Evolutionary conservation across 768 basidiomycete genomes (phyloP).

Genomic region (Leucosporidium scottii): DNA sequence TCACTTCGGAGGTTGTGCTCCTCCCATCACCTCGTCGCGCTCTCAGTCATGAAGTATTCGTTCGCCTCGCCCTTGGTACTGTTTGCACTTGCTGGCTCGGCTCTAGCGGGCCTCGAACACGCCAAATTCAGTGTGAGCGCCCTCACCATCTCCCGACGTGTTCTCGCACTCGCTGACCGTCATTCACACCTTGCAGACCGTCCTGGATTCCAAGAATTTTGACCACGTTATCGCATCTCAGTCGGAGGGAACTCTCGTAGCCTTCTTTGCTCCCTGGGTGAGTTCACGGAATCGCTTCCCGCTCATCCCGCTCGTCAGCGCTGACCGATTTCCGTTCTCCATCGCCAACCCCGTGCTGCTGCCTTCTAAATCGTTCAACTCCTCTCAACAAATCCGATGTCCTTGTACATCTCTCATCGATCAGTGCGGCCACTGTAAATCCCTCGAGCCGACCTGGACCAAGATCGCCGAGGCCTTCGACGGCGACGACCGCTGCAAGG

Average conservation of each 20-base stretch:
- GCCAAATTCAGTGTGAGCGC: constrained; percentile 25
- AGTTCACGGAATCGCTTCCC: too few relatives aligned
- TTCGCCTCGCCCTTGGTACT: too few relatives aligned
- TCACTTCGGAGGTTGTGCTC: background rate
- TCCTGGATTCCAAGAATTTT: constrained; percentile 64
- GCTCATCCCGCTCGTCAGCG: too few relatives aligned
- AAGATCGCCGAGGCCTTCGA: constrained; percentile 58
- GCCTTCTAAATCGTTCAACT: background rate
- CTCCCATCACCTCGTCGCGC: too few relatives aligned
- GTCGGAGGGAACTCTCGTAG: constrained; percentile 53
- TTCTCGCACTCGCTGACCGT: background rate
- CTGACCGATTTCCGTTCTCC: too few relatives aligned
- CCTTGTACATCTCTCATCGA: constrained; percentile 7
- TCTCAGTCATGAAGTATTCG: too few relatives aligned
- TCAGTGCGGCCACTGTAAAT: constrained; percentile 93
- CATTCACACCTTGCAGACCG: constrained; percentile 12
- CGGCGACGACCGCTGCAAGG: constrained; percentile 67
- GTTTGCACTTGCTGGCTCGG: too few relatives aligned
- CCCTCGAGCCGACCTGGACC: constrained; percentile 36
- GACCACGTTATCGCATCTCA: constrained; percentile 64
- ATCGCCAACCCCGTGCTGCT: constrained; percentile 2
- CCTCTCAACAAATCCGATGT: too few relatives aligned
- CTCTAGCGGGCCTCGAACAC: constrained; percentile 35
- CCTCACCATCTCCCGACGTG: background rate
- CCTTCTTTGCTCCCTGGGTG: constrained; percentile 49